Base-by-base conservation (phyloP, 73 alveolate species). In the Blepharisma japonicum region DNA sequence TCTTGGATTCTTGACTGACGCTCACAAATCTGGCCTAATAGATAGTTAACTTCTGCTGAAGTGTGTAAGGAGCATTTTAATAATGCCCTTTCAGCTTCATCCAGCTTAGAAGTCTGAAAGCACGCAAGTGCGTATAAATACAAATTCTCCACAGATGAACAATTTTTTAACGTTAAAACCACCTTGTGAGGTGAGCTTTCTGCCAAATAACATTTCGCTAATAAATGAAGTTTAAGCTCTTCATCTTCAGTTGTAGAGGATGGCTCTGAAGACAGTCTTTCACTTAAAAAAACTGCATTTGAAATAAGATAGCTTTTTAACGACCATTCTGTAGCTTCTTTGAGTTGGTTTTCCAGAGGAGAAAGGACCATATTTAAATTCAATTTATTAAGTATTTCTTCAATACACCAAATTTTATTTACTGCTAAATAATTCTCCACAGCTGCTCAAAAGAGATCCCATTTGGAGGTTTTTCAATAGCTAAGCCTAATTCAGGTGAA, bases 11-110 rank as follows among this genome's bases (percentile, higher is more conserved):
- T 78, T 54, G 68, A 82, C 79, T 86, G 74, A 78, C 85, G 87
- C 79, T 88, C 94, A 61, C 91, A 85, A 5, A 93, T 81, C 68
- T 68, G 87, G 32, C 97, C 98, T 55, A 90, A 83, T 46, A 93
- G 82, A 83, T 47, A 88, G 55, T 77, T 78, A 46, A 96, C 96
- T 53, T 93, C 94, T n/a, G 96, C 98, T 42, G 97, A 95, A 54
- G 89, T 90, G 20, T 95, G 98, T 6, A 93, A 86, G 6, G 82
- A 82, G 71, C 78, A 78, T 23, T 90, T 88, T 68, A 90, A 72
- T 23, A 93, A 86, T 6, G 96, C 96, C 83, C 84, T 87, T 84
- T 93, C 98, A 20, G 97, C 98, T 56, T 93, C 97, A 23, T 84
- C 72, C 7, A 90, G 81, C 77, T 91, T 90, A 71, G 89, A 88